Evolutionary conservation across 1,284 basidiomycete species (phyloP).

Genomic region (Fistulina hepatica): DNA sequence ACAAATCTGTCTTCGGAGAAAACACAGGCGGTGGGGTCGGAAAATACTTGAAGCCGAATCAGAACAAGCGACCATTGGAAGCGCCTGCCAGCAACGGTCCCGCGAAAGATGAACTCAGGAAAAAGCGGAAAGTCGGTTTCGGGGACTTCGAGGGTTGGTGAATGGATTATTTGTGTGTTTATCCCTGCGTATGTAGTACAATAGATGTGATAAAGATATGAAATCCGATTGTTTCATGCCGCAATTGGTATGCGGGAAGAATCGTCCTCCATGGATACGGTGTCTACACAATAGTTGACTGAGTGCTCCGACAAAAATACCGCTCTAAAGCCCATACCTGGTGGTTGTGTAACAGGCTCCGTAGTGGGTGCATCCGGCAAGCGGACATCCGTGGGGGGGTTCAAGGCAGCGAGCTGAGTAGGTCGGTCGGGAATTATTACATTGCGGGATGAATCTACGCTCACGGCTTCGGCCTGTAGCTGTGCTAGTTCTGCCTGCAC

Average conservation of each 20-base stretch:
- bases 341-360: conserved; percentile 24
- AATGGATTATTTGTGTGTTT: too few relatives aligned
- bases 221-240: too few relatives aligned
- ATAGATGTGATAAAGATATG: too few relatives aligned
- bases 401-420: conserved; percentile 6
- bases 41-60: conserved; percentile 68
- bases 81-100: conserved; percentile 14
- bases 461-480: conserved; percentile 54
- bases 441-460: conserved; percentile 14
- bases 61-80: conserved; percentile 41
- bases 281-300: too few relatives aligned
- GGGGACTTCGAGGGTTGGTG: conserved; percentile 72
- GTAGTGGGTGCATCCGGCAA: conserved; percentile 34
- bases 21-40: conserved; percentile 29
- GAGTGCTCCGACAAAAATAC: too few relatives aligned
- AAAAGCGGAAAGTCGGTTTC: conserved; percentile 69
- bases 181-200: too few relatives aligned
- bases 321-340: conserved; percentile 9
- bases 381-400: conserved; percentile 6
- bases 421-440: neutral
- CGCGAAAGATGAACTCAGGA: conserved; percentile 40
- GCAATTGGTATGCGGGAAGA: too few relatives aligned
- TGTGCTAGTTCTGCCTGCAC: conserved; percentile 75
- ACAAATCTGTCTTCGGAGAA: conserved; percentile 21
- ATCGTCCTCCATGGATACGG: too few relatives aligned